These are phyloP conservation scores for Arabidopsis hybrid DNA, from an alignment of 441 rosid genomes.

Conservation along the genomic window DNA sequence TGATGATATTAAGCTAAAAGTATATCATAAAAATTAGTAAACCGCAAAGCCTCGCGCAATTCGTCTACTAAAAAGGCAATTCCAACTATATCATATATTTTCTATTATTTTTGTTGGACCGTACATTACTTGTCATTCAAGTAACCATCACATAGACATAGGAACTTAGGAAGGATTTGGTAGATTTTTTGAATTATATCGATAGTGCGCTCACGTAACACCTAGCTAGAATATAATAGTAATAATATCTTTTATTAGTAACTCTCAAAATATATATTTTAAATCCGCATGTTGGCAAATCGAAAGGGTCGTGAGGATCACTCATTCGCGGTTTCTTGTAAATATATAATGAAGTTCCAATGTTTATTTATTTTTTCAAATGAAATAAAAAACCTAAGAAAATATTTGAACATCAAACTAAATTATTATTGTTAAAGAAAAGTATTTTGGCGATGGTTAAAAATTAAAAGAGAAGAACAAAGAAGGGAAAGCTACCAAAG, in stretches of 20 bases:
- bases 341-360: not conserved
- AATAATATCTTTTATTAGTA: not conserved
- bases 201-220: conserved; percentile 13
- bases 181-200: not conserved
- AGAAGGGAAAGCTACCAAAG: conserved; percentile 3
- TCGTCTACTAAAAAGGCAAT: not conserved
- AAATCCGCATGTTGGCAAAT: too few species aligned
- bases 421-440: too few species aligned
- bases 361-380: not conserved
- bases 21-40: not conserved
- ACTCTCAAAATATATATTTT: too few species aligned
- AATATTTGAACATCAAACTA: too few species aligned
- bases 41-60: not conserved
- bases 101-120: not conserved
- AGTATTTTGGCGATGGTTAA: not conserved
- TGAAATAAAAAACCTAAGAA: too few species aligned
- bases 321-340: not conserved
- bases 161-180: not conserved
- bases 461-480: not conserved
- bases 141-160: not conserved
- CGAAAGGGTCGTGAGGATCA: conserved; percentile 6
- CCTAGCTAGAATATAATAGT: not conserved
- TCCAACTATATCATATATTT: not conserved
- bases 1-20: not conserved
- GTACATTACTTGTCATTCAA: conserved; percentile 13